These are phyloP conservation scores for Akanthomyces lecanii DNA, from an alignment of 2,329 filamentous ascomycete genomes.

Conservation along the genomic window DNA sequence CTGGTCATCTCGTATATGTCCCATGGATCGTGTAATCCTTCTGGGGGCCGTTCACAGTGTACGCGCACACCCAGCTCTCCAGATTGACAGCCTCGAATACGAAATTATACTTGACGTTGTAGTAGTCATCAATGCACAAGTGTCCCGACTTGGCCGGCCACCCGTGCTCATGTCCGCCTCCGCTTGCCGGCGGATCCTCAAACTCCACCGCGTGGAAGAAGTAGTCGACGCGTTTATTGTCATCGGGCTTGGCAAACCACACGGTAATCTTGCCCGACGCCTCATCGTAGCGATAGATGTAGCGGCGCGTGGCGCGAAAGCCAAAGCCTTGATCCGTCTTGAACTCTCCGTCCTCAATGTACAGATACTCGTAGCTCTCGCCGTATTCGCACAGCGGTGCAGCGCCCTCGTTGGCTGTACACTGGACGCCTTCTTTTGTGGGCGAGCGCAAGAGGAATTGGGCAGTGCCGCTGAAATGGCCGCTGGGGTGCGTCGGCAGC, in stretches of 20 bases:
- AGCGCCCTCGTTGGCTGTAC: conserved; percentile 23
- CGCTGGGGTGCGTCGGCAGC: conserved; percentile 56
- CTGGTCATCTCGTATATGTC: conserved; percentile 36
- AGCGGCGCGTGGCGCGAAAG: conserved; percentile 61
- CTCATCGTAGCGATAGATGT: conserved; percentile 69
- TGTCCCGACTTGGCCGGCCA: conserved; percentile 66
- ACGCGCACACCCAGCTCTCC: conserved; percentile 55
- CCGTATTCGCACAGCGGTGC: conserved; percentile 19
- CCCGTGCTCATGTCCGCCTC: conserved; percentile 33
- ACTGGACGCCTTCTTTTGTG: conserved; percentile 48
- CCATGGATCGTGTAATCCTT: conserved; percentile 66
- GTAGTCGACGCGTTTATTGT: conserved; percentile 61
- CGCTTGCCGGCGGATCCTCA: conserved; percentile 30
- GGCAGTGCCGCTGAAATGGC: conserved; percentile 61
- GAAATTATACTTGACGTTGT: conserved; percentile 67
- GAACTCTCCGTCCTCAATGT: conserved; percentile 64
- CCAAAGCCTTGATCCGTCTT: conserved; percentile 50
- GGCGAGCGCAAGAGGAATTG: conserved; percentile 59
- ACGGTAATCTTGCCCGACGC: conserved; percentile 57
- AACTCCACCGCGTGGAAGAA: conserved; percentile 74
- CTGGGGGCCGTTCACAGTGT: conserved; percentile 65
- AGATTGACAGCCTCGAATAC: conserved; percentile 55
- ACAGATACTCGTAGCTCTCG: conserved; percentile 58
- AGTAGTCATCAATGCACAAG: conserved; percentile 67
- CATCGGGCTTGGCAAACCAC: conserved; percentile 68